phyloP scores from a whole-genome alignment of 768 basidiomycete species.

The Trametes cinnabarina region DNA sequence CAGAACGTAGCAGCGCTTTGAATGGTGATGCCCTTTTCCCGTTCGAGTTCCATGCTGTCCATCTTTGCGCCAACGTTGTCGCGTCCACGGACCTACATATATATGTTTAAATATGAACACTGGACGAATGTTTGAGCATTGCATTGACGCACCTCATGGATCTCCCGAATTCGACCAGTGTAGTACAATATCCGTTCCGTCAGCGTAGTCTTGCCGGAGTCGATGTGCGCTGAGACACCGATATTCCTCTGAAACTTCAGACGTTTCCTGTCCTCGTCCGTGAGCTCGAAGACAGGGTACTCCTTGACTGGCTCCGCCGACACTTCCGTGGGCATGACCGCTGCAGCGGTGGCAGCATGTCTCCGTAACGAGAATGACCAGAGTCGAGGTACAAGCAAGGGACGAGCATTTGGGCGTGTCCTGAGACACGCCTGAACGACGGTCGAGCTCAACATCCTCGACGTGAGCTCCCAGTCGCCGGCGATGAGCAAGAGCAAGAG shows the following conservation, averaged over 20 bases:
- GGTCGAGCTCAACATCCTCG: conserved; percentile 15
- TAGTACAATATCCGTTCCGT: conserved; percentile 96
- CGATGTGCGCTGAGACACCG: conserved; percentile 93
- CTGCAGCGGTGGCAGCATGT: conserved; percentile 25
- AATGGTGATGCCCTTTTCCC: conserved; percentile 99
- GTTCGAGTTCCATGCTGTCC: conserved; percentile 99
- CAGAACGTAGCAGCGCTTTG: conserved; percentile 98
- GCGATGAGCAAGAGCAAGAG: conserved; percentile 11
- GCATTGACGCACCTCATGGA: conserved; percentile 94
- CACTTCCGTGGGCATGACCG: conserved; percentile 18
- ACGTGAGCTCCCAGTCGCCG: conserved; percentile 15
- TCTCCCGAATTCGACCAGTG: conserved; percentile 91
- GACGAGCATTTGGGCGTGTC: conserved; percentile 9
- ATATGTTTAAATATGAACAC: too few relatives aligned
- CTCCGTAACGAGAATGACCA: conserved; percentile 15
- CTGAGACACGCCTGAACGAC: conserved; percentile 20
- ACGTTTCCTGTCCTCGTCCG: conserved; percentile 62
- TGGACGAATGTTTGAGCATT: too few relatives aligned
- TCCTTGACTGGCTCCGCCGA: conserved; percentile 15
- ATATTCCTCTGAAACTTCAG: conserved; percentile 87
- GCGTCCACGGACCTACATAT: conserved; percentile 80
- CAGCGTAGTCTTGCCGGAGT: conserved; percentile 96
- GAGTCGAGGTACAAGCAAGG: not conserved
- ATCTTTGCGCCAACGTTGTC: conserved; percentile 99
- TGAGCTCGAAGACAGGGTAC: conserved; percentile 36